Conservation (phyloP, 2,329 filamentous ascomycete species). For the Diaporthe sp. region DNA sequence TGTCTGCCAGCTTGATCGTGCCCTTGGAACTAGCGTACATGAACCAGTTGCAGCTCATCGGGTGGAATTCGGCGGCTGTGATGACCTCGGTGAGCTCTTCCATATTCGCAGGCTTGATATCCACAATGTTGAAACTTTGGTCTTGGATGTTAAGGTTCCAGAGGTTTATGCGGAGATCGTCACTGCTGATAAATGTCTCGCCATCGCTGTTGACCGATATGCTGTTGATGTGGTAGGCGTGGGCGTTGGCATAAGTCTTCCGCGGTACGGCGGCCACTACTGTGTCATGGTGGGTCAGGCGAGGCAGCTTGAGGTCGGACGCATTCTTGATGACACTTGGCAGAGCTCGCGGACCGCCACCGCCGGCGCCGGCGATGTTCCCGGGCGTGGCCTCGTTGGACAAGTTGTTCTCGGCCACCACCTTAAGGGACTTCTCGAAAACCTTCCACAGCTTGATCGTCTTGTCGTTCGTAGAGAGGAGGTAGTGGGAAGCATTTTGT, state of each 20-base stretch:
- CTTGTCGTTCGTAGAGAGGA: constrained; percentile 99
- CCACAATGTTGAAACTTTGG: constrained; percentile 99
- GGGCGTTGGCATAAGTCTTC: constrained; percentile 96
- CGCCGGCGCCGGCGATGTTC: constrained; percentile 78
- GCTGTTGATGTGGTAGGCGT: constrained; percentile 99
- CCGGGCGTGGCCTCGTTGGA: constrained; percentile 91
- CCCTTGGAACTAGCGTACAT: constrained; percentile 99
- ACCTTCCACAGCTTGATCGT: constrained; percentile 99
- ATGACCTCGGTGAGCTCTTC: constrained; percentile 99
- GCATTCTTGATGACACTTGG: constrained; percentile 83
- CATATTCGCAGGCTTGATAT: constrained; percentile 99
- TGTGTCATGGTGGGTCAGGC: constrained; percentile 97
- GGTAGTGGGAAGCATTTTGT: constrained; percentile 98
- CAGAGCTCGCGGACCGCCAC: constrained; percentile 79
- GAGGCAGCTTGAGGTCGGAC: constrained; percentile 89
- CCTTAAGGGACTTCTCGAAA: constrained; percentile 98
- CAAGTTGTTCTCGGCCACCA: constrained; percentile 98
- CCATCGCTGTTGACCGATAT: constrained; percentile 99
- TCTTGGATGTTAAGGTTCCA: constrained; percentile 99
- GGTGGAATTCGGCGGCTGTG: constrained; percentile 97
- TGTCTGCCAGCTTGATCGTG: constrained; percentile 98
- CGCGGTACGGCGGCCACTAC: constrained; percentile 96
- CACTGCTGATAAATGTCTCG: constrained; percentile 98
- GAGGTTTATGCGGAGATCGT: constrained; percentile 96
- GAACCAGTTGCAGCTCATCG: constrained; percentile 98